Conservation (phyloP, 306 rosid species). For the Heteromeles arbutifolia region DNA sequence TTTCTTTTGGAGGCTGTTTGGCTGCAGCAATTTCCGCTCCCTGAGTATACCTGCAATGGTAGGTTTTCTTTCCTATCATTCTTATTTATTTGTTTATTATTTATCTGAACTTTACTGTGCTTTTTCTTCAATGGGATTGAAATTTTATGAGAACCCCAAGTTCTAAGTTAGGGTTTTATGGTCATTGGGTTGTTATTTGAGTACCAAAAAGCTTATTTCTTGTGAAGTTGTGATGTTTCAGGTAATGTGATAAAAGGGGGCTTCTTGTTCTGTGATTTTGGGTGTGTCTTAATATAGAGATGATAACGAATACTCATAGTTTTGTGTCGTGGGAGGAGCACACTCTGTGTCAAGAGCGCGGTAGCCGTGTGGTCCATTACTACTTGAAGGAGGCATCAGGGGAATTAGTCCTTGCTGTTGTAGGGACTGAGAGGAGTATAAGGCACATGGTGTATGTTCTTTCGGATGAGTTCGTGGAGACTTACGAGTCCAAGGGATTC, state of each 20-base stretch:
- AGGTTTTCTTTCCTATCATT: not conserved
- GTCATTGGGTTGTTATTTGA: slow-evolving; percentile 16
- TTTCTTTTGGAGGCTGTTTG: slow-evolving; percentile 8
- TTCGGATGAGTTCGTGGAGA: slow-evolving; percentile 46
- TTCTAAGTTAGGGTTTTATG: not conserved
- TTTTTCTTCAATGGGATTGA: slow-evolving; percentile 13
- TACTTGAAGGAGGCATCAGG: slow-evolving; percentile 52
- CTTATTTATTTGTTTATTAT: not conserved
- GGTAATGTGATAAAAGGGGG: slow-evolving; percentile 22
- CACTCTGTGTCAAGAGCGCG: slow-evolving; percentile 62
- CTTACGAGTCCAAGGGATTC: slow-evolving; percentile 32
- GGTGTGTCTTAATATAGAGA: slow-evolving; percentile 6
- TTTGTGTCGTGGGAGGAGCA: slow-evolving; percentile 85
- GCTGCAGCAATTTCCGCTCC: not conserved
- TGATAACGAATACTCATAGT: slow-evolving; percentile 30
- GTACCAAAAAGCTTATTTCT: slow-evolving; percentile 8
- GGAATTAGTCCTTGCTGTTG: slow-evolving; percentile 53
- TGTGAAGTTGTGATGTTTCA: slow-evolving; percentile 11
- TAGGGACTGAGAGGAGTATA: slow-evolving; percentile 87
- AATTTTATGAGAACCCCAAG: not conserved
- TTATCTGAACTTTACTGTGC: not conserved
- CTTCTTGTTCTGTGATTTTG: not conserved
- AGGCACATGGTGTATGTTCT: slow-evolving; percentile 82
- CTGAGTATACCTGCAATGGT: not conserved
- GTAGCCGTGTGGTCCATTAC: slow-evolving; percentile 70